Evolutionary conservation across 257 asterid genomes (phyloP).

Genomic region (Thymus quinquecostatus): DNA sequence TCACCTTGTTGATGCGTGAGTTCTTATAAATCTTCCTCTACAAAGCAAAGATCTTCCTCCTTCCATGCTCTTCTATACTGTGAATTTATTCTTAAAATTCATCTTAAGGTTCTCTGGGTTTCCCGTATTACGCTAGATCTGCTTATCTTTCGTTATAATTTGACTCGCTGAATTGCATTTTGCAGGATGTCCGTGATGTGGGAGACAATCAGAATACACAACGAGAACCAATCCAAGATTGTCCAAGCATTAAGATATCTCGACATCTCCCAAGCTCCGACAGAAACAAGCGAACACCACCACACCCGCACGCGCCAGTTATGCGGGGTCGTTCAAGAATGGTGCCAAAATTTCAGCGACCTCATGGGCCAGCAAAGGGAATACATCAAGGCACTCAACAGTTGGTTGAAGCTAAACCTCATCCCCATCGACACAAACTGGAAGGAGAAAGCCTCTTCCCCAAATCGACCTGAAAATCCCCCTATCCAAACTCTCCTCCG

Average conservation of each 20-base stretch:
- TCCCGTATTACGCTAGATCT: conserved; percentile 9
- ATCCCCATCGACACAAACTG: conserved; percentile 82
- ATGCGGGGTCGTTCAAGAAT: conserved; percentile 77
- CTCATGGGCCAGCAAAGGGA: conserved; percentile 71
- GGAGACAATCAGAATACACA: conserved; percentile 76
- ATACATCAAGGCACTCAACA: conserved; percentile 66
- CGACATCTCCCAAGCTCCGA: conserved; percentile 71
- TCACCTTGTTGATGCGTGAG: conserved; percentile 89
- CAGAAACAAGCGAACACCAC: conserved; percentile 88
- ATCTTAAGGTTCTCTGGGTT: not conserved
- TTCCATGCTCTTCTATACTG: not conserved
- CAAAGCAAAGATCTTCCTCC: conserved; percentile 20
- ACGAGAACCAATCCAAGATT: conserved; percentile 63
- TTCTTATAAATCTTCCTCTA: conserved; percentile 27
- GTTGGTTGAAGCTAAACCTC: conserved; percentile 82
- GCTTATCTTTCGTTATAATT: not conserved
- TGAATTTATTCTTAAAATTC: not conserved
- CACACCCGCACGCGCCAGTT: conserved; percentile 81
- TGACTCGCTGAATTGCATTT: not conserved
- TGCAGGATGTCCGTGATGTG: conserved; percentile 95
- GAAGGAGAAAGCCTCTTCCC: conserved; percentile 82
- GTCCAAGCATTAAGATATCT: conserved; percentile 59
- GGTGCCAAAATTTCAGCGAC: conserved; percentile 70
- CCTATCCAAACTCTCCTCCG: conserved; percentile 64
- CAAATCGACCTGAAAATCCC: conserved; percentile 67